Base-by-base conservation (phyloP, 2,329 filamentous ascomycete genomes). In the Scortechinia acanthostroma region DNA sequence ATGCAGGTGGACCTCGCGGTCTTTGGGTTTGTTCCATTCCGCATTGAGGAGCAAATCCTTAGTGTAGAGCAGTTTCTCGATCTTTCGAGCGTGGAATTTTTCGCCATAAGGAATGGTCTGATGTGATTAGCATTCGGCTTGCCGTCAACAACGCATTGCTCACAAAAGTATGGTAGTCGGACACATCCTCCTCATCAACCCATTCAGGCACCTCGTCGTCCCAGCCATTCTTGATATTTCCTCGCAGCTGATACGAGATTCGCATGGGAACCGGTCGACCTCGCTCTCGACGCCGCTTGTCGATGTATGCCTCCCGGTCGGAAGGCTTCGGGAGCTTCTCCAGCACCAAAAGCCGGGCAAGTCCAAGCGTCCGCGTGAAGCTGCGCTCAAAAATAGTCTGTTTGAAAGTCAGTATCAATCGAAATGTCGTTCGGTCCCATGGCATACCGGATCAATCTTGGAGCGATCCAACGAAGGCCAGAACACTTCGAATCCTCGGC, bases 141-240 rank as follows among this genome's bases (percentile, higher is more conserved):
- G 6, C 13, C 17, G 20, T 6, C 6, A 40, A 17, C 14, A 30
- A 10, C 17, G 35, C 13, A 19, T 10, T 10, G 35, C 35, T 19
- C 20, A 40, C 35, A 60, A 88, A 86, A 1, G 83, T 88, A 56
- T 93, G 80, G 51, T 94, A 95, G 55, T 85, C 82, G 23, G 83
- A 87, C 15, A 91, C 74, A 42, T 91, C 86, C 17, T 87, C 79
- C 46, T 86, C 77, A 4, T 85, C 80, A 2, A 86, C 73, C 89
- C 88, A 94, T 49, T 95, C 88, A 0, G 88, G 83, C 30, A 91
- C 74, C 52, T 95, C 89, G 49, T 93, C 87, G 50, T 90, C 85
- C 52, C 87, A 76, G 14, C 72, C 62, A 42, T 88, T 80, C 56
- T 93, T 94, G 64, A 93, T 79, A 52, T 93, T 89, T 20, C 84